Base-by-base conservation (phyloP, 352 stramenopile species). In the Pythium guiyangense region DNA sequence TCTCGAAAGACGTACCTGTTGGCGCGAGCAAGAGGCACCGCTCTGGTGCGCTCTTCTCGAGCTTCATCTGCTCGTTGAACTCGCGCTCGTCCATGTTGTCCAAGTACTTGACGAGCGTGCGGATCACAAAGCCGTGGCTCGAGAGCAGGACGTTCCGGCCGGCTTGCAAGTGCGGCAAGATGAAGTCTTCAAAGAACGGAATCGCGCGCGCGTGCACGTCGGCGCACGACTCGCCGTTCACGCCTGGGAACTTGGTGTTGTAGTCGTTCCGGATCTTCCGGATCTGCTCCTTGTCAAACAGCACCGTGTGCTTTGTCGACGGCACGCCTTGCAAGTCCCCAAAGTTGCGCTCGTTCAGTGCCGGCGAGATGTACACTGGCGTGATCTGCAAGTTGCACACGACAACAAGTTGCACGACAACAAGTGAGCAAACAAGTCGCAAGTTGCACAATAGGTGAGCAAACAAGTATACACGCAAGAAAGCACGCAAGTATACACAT, bases 311-410 rank as follows among this genome's bases (percentile, higher is more conserved):
- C 43, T 73, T 80, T 9, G 79, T 75, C 45, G 70, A 87, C n/a
- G 84, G 84, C 9, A 93, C 84, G 44, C 81, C 81, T 63, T 90
- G 84, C 4, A 93, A 55, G 52, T 90, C 81, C 1, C 84, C 84
- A 69, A 93, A 93, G 70, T 93, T 91, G 48, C 84, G 74, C 57
- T 93, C 84, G 46, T 93, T 93, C 14, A 93, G 66, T 25, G 80
- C 80, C 5, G 80, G 75, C 2, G 84, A 86, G 20, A 93, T 77
- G 62, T 91, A 93, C 54, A 93, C 81, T 0, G 84, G 84, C 34
- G 83, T 76, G 53, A 91, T 81, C 81, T 91, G n/a, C 2, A n/a
- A 25, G 25, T 31, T 22, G 22, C 25, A 22, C 26, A 51, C 15
- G 15, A 39, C 17, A 51, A n/a, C 5, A 15, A 35, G 3, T 31